Percentiles rank a stretch among this genome's conserved stretches.
phyloP scores from a whole-genome alignment of 306 rosid genomes.

The Prinsepia uniflora region DNA sequence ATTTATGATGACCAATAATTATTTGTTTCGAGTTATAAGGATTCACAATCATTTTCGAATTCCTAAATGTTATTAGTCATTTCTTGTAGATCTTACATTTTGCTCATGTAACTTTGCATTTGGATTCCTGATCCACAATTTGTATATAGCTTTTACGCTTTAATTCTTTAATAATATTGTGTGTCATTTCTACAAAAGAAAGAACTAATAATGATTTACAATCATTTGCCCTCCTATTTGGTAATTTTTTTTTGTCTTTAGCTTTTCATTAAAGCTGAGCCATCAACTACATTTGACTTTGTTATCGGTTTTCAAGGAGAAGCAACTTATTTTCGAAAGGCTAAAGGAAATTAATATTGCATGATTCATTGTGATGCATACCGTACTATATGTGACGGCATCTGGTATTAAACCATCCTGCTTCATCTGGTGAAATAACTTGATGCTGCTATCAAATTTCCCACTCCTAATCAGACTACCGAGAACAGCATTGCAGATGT shows the following conservation, averaged over 20 bases:
- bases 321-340: not conserved
- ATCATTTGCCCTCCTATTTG: not conserved
- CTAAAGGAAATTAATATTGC: not conserved
- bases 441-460: constrained; percentile 53
- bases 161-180: too few species aligned
- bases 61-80: not conserved
- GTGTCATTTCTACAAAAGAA: not conserved
- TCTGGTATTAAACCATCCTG: constrained; percentile 66
- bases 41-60: not conserved
- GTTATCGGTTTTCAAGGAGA: not conserved
- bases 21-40: not conserved
- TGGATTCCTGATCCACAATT: not conserved
- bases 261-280: not conserved
- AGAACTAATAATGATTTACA: too few species aligned
- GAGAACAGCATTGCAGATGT: constrained; percentile 76
- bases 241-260: not conserved
- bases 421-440: constrained; percentile 72
- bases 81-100: not conserved
- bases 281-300: not conserved
- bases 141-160: not conserved
- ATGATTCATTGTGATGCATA: constrained; percentile 34
- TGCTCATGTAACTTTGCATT: not conserved
- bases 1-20: not conserved
- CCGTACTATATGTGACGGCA: constrained; percentile 82
- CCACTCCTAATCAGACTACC: constrained; percentile 60